Base-by-base conservation (phyloP, 1,139 yeast genomes). In the Maudiozyma humilis region DNA sequence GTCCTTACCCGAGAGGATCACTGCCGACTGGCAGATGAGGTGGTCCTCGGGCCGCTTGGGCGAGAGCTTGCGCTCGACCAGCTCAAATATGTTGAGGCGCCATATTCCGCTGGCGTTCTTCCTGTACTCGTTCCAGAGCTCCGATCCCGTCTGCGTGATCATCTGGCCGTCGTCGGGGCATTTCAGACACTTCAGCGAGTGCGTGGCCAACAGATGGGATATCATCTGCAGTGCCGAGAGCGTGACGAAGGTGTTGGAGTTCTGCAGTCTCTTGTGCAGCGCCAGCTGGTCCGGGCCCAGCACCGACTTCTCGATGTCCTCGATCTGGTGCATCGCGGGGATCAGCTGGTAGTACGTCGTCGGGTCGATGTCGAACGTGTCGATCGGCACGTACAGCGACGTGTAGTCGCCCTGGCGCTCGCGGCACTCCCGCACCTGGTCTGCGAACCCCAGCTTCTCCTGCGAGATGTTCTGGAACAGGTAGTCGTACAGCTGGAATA, bases 91-190 rank as follows among this genome's bases (percentile, higher is more conserved):
- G 10, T 34, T 17, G n/a, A 34, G 4, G 8, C 36, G 16, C 36
- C 36, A 34, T 34, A 34, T 19, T 17, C 36, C 14, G n/a, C 36
- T 34, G 2, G 36, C 18, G 3, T 13, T 17, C 5, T 10, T 34
- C 20, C 36, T 34, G 14, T 34, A 34, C 14, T 34, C 23, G 20
- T 34, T 34, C 36, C 36, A 34, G 5, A 34, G 18, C 6, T 34
- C 36, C 8, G 23, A 19, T 10, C 36, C 36, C 6, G 20, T 34
- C n/a, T 34, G 36, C 7, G 18, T 14, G 12, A 34, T 34, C 14
- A 14, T 16, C 36, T 34, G 36, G 10, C n/a, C 20, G 4, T 15
- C 23, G 14, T 17, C 36, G 3, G 36, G 19, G 14, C 36, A 34
- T 34, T 34, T 34, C 6, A 34, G 6, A 14, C 18, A 17, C 20